A percentile compares a stretch with the other conserved stretches of the same genome.
Conservation (phyloP, 2,329 filamentous ascomycete species). For the Ilyonectria mors-panacis region DNA sequence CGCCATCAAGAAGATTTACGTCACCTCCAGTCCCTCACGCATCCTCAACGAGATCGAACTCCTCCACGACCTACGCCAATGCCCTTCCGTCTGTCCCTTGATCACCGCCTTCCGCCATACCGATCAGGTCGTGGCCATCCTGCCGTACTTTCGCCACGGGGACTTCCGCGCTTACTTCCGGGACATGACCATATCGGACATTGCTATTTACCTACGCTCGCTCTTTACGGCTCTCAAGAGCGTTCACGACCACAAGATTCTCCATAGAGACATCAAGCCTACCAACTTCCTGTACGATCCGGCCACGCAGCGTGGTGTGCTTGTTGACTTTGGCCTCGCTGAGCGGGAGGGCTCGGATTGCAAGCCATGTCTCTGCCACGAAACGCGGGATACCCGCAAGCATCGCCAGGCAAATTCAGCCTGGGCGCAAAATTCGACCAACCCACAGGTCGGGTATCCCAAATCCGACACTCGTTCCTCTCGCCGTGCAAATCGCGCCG, state of each 20-base stretch:
- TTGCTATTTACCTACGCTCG: conserved; percentile 89
- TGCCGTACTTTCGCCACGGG: conserved; percentile 95
- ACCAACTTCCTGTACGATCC: conserved; percentile 98
- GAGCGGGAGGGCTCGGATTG: conserved; percentile 85
- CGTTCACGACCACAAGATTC: conserved; percentile 86
- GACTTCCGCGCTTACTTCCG: conserved; percentile 97
- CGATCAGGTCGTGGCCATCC: conserved; percentile 94
- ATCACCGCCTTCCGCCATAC: conserved; percentile 97
- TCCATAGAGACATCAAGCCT: conserved; percentile 97
- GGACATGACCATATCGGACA: conserved; percentile 87
- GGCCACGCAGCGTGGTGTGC: conserved; percentile 82
- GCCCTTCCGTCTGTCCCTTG: conserved; percentile 89
- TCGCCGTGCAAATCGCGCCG: conserved; percentile 91
- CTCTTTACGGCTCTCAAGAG: conserved; percentile 88
- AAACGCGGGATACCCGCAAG: conserved; percentile 74
- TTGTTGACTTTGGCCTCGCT: conserved; percentile 99
- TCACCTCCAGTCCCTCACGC: conserved; percentile 92
- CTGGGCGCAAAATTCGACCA: conserved; percentile 65
- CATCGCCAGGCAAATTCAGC: conserved; percentile 71
- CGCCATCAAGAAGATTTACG: conserved; percentile 99
- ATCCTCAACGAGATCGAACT: conserved; percentile 98
- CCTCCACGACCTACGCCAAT: conserved; percentile 87
- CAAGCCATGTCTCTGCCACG: conserved; percentile 86
- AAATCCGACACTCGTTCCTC: conserved; percentile 92
- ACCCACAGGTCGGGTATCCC: conserved; percentile 79